Percentiles rank a stretch among this genome's conserved stretches.
Evolutionary conservation across 805 yeast species (phyloP).

Genomic region (Saturnispora besseyi): DNA sequence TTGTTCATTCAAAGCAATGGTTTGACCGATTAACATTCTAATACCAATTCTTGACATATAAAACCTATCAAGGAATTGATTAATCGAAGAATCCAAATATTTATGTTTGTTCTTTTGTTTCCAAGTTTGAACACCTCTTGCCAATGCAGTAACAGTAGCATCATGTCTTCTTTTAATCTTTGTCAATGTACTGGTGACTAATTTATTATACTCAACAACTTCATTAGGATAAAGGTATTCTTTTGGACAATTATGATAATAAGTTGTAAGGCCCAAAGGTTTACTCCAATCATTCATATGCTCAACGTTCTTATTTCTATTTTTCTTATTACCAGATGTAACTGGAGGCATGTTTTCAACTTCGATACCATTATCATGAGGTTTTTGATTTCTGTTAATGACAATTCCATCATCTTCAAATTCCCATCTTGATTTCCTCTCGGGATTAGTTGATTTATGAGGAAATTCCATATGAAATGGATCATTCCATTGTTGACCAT

Average conservation of each 20-base stretch:
- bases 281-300: conserved; percentile 11
- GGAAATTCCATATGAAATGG: background rate
- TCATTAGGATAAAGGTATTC: conserved; percentile 60
- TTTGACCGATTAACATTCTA: conserved; percentile 92
- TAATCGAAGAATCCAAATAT: conserved; percentile 62
- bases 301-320: background rate
- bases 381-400: conserved; percentile 17
- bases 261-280: conserved; percentile 12
- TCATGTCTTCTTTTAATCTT: conserved; percentile 79
- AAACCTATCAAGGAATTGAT: conserved; percentile 74
- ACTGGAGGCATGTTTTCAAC: background rate
- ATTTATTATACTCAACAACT: conserved; percentile 59
- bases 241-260: conserved; percentile 41
- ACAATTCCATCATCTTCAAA: conserved; percentile 43
- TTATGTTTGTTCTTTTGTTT: conserved; percentile 40
- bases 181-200: conserved; percentile 55
- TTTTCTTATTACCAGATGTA: background rate
- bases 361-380: background rate
- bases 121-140: conserved; percentile 91
- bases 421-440: conserved; percentile 10
- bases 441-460: background rate
- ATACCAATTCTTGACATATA: conserved; percentile 89
- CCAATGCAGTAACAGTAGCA: conserved; percentile 87
- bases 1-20: conserved; percentile 52
- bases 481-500: background rate